Base-by-base conservation (phyloP, 768 basidiomycete genomes). In the Leccinellum rugosiceps region DNA sequence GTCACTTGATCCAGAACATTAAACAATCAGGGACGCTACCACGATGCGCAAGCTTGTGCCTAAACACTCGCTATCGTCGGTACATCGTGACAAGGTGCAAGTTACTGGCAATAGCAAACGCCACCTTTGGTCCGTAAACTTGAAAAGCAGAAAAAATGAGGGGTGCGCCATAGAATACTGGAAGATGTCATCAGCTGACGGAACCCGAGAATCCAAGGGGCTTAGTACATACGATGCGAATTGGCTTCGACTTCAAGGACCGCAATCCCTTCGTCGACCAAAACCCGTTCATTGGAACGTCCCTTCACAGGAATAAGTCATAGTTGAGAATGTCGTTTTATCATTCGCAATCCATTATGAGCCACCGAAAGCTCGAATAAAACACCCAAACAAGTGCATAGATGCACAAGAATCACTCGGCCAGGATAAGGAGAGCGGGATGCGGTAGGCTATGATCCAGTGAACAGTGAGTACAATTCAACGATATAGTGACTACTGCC, bases 251-350 rank as follows among this genome's bases (percentile, higher is more conserved):
- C 73, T 88, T 88, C 68, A 82, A 83, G 31, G 88, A 89, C 70
- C 77, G 72, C 57, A 74, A 68, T 52, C 74, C 72, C 46, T 70
- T 78, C 53, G 66, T 82, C 23, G 81, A 83, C 52, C 78, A 83
- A 63, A 80, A 85, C 65, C 85, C 84, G 67, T n/a, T 58, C 32
- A 61, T 65, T 26, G 72, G 68, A 28, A 68, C 70, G 30, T 78
- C 87, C 66, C 80, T 96, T 21, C 85, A 86, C 69, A 83, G 93
- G 64, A 96, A 96, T 76, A 92, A 87, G 77, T 83, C 88, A 0
- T 3, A 94, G 74, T 67, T 93, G 90, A 31, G 93, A 87, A 86
- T 77, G 66, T n/a, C n/a, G n/a, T n/a, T 92, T 94, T 58, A 91
- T 83, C 58, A 85, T 62, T 28, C 86, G 80, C 32, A 94, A 76